These are phyloP conservation scores for Phaeosphaeriaceae sp. DNA, from an alignment of 2,329 filamentous ascomycete species.

Conservation along the genomic window DNA sequence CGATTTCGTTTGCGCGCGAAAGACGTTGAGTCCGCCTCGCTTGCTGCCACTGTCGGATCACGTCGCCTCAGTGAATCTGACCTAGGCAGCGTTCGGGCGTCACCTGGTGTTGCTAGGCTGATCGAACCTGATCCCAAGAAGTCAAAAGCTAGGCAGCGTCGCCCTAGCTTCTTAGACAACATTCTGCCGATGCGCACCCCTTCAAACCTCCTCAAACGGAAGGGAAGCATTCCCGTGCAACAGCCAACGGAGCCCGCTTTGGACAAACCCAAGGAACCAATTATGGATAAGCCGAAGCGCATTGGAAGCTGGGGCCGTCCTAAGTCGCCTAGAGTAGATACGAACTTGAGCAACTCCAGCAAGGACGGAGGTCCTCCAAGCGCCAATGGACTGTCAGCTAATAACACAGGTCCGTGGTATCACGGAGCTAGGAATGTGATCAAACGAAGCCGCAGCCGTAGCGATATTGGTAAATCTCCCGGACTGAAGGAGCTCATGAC, in stretches of 20 bases:
- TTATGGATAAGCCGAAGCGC: conserved; percentile 46
- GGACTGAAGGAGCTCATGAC: conserved; percentile 64
- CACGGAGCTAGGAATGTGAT: conserved; percentile 53
- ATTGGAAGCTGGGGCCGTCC: conserved; percentile 53
- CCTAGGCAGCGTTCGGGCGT: conserved; percentile 66
- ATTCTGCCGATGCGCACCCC: conserved; percentile 52
- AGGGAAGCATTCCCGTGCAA: conserved; percentile 46
- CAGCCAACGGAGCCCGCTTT: conserved; percentile 29
- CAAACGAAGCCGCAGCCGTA: conserved; percentile 64
- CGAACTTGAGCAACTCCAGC: conserved; percentile 51
- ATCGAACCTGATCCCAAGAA: conserved; percentile 58
- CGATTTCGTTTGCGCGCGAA: conserved; percentile 58
- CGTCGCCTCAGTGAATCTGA: conserved; percentile 70
- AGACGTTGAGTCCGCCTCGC: conserved; percentile 62
- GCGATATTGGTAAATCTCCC: conserved; percentile 58
- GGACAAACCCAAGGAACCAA: conserved; percentile 42
- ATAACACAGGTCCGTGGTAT: conserved; percentile 46
- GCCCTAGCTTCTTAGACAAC: conserved; percentile 62
- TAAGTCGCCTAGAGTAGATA: conserved; percentile 52
- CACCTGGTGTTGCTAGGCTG: conserved; percentile 68
- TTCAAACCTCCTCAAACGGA: conserved; percentile 59
- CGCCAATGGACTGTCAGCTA: conserved; percentile 45
- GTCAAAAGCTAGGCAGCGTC: conserved; percentile 52
- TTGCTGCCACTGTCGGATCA: conserved; percentile 75
- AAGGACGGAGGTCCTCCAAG: conserved; percentile 64